phyloP scores from a whole-genome alignment of 2,329 filamentous ascomycete genomes.

The Parasarocladium wereldwijsianum region DNA sequence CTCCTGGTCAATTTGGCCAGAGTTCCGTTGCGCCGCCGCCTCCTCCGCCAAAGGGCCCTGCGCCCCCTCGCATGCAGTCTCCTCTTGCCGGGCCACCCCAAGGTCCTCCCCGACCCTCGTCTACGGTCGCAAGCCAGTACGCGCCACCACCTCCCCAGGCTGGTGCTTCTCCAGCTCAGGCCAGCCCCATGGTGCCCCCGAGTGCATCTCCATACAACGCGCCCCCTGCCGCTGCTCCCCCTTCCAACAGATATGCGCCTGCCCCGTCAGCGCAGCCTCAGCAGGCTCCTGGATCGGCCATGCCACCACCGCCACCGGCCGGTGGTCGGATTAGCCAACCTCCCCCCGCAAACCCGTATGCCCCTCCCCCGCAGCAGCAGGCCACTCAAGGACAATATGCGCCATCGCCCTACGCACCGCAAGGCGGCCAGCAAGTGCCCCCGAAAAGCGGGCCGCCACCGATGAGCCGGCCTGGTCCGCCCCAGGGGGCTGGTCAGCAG shows the following conservation, averaged over 20 bases:
- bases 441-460: slow-evolving; percentile 21
- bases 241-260: slow-evolving; percentile 63
- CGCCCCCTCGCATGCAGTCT: slow-evolving; percentile 56
- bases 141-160: slow-evolving; percentile 40
- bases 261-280: slow-evolving; percentile 41
- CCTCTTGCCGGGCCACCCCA: slow-evolving; percentile 46
- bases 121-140: slow-evolving; percentile 46
- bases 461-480: slow-evolving; percentile 16
- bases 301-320: slow-evolving; percentile 24
- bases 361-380: slow-evolving; percentile 30
- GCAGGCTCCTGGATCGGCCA: slow-evolving; percentile 24
- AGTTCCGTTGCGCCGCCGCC: slow-evolving; percentile 55
- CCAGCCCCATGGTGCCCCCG: slow-evolving; percentile 49
- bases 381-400: slow-evolving; percentile 42
- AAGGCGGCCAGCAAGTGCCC: not conserved
- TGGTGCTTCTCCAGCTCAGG: slow-evolving; percentile 47
- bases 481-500: slow-evolving; percentile 12
- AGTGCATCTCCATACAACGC: slow-evolving; percentile 78
- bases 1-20: slow-evolving; percentile 42
- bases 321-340: slow-evolving; percentile 25
- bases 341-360: slow-evolving; percentile 28
- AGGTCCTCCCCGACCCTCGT: slow-evolving; percentile 42
- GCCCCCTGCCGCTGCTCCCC: slow-evolving; percentile 55
- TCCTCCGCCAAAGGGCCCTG: slow-evolving; percentile 69
- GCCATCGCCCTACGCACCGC: slow-evolving; percentile 35